A percentile compares a stretch with the other conserved stretches of the same genome.
These are phyloP conservation scores for Elsinoe australis DNA, from an alignment of 2,329 filamentous ascomycete genomes.

Conservation along the genomic window DNA sequence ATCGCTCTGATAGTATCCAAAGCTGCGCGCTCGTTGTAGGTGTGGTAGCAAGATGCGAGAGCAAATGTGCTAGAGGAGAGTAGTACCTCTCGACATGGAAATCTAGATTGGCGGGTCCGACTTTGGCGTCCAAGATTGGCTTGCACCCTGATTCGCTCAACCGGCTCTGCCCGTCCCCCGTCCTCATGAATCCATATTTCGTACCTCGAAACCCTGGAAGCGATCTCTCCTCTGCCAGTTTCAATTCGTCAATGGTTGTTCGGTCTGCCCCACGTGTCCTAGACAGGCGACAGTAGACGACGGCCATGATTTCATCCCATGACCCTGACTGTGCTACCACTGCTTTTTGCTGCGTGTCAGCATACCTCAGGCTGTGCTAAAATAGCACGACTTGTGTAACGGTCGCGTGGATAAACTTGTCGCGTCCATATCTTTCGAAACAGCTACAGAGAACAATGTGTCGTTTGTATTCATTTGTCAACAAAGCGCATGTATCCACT, in stretches of 20 bases:
- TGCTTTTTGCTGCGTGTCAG: not conserved
- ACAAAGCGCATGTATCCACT: not conserved
- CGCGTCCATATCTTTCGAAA: not conserved
- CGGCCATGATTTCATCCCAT: constrained; percentile 12
- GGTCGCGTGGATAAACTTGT: constrained; percentile 2
- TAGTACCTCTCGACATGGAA: not conserved
- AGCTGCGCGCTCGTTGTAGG: not conserved
- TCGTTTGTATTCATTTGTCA: not conserved
- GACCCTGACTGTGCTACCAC: not conserved
- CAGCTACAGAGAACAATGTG: not conserved
- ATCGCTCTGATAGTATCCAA: not conserved
- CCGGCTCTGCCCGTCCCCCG: constrained; percentile 4
- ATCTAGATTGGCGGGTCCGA: not conserved
- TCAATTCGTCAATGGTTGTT: constrained; percentile 2
- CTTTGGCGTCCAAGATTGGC: constrained; percentile 3
- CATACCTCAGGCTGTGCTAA: not conserved
- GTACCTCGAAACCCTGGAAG: not conserved
- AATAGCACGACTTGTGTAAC: not conserved
- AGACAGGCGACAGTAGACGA: constrained; percentile 5
- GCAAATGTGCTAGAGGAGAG: not conserved
- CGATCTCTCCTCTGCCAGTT: not conserved
- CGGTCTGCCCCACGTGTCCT: constrained; percentile 6
- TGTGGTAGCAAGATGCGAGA: not conserved
- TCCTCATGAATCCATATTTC: not conserved
- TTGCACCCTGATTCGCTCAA: constrained; percentile 2